Evolutionary conservation across 164 flowering plant species (phyloP).

Genomic region (Magnolia kwangsiensis): DNA sequence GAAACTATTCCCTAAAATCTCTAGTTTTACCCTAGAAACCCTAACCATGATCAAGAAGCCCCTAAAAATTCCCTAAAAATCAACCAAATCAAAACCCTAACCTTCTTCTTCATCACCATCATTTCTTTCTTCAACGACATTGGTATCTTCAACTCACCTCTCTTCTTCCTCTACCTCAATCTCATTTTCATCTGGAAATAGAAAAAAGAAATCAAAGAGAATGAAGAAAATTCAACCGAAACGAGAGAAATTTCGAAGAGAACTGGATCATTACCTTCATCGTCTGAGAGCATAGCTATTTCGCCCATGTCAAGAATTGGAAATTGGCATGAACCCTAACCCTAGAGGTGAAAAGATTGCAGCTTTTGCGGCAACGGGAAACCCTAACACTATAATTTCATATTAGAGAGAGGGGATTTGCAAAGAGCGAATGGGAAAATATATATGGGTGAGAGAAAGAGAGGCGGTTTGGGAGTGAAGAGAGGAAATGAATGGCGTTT

Average conservation of each 20-base stretch:
- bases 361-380: too few relatives aligned
- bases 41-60: background rate
- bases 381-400: too few relatives aligned
- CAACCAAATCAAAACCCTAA: conserved; percentile 6
- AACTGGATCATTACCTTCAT: background rate
- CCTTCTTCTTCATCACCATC: conserved; percentile 49
- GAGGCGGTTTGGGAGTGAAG: too few relatives aligned
- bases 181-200: background rate
- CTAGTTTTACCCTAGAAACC: background rate
- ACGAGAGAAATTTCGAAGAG: background rate
- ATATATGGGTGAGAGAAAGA: too few relatives aligned
- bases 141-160: conserved; percentile 46
- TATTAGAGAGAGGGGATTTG: too few relatives aligned
- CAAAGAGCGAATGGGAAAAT: too few relatives aligned
- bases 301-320: background rate
- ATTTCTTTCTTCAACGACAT: conserved; percentile 31
- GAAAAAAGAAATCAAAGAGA: background rate
- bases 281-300: background rate
- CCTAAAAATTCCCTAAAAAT: background rate
- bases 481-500: too few relatives aligned
- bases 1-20: background rate
- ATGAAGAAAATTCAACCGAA: background rate
- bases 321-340: background rate
- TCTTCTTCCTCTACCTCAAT: conserved; percentile 21
- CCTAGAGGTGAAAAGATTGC: background rate